A percentile compares a stretch with the other conserved stretches of the same genome.
Evolutionary conservation across 2,329 filamentous ascomycete species (phyloP).

Genomic region (Colletotrichum sp.): DNA sequence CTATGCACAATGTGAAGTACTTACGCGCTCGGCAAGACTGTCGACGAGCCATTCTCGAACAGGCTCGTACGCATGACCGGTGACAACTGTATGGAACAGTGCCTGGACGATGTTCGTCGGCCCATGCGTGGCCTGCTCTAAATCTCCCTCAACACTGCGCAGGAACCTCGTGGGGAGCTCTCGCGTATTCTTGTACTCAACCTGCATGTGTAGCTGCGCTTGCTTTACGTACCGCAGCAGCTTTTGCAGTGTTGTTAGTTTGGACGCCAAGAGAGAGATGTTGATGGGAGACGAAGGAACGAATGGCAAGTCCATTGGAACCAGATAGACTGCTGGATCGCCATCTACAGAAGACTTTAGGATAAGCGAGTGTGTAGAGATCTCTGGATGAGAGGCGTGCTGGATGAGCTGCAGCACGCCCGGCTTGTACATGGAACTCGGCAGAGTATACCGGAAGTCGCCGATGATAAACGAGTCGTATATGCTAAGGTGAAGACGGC

Average conservation of each 20-base stretch:
- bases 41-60: conserved; percentile 90
- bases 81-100: conserved; percentile 83
- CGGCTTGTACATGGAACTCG: conserved; percentile 26
- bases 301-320: conserved; percentile 85
- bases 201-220: conserved; percentile 76
- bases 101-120: conserved; percentile 71
- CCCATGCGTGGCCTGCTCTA: conserved; percentile 66
- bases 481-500: conserved; percentile 77
- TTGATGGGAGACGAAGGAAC: conserved; percentile 80
- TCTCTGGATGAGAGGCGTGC: conserved; percentile 75
- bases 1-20: conserved; percentile 27
- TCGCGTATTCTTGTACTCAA: conserved; percentile 83
- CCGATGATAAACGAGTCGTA: conserved; percentile 87
- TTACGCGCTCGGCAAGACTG: conserved; percentile 77
- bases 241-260: conserved; percentile 87
- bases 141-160: conserved; percentile 75
- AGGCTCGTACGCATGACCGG: conserved; percentile 76
- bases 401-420: conserved; percentile 47
- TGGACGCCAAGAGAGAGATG: conserved; percentile 82
- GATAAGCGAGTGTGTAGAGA: conserved; percentile 79
- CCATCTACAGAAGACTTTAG: conserved; percentile 51
- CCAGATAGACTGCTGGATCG: conserved; percentile 57
- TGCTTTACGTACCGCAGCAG: conserved; percentile 85
- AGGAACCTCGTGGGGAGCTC: conserved; percentile 83
- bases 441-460: conserved; percentile 57